Evolutionary conservation across 768 basidiomycete genomes (phyloP).

Genomic region (Hygrocybe punicea): DNA sequence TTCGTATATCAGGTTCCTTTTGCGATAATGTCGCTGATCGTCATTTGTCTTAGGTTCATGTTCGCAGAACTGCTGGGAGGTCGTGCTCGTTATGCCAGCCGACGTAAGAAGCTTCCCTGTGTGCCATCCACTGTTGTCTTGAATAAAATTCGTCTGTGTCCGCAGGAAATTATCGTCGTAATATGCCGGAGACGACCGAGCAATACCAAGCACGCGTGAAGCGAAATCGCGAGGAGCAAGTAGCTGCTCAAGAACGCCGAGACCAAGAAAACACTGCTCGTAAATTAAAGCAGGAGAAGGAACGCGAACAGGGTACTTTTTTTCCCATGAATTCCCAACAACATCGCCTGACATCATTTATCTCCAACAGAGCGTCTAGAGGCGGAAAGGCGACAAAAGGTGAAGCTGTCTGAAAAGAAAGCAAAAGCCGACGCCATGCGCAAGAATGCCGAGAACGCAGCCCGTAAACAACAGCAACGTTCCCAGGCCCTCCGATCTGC

Average conservation of each 20-base stretch:
- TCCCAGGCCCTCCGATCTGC: conserved; percentile 56
- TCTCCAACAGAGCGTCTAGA: conserved; percentile 46
- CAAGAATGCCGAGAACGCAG: conserved; percentile 49
- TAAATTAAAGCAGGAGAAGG: conserved; percentile 43
- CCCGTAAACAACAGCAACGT: conserved; percentile 44
- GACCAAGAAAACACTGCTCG: conserved; percentile 47
- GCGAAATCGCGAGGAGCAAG: conserved; percentile 50
- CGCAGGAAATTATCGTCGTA: conserved; percentile 3
- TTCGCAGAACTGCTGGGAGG: conserved; percentile 46
- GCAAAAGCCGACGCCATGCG: conserved; percentile 49
- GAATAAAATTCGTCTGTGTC: background rate
- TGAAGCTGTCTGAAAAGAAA: conserved; percentile 54
- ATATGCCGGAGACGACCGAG: conserved; percentile 45
- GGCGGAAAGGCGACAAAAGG: conserved; percentile 57
- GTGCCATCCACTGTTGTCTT: too few relatives aligned
- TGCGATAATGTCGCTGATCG: conserved; percentile 3
- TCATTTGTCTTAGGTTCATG: conserved; percentile 38
- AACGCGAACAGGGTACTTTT: conserved; percentile 47
- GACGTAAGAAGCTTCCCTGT: conserved; percentile 27
- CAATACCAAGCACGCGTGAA: conserved; percentile 53
- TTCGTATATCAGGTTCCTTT: conserved; percentile 22
- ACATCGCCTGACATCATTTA: conserved; percentile 1
- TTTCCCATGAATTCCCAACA: background rate
- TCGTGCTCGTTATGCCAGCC: conserved; percentile 26
- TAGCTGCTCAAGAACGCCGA: conserved; percentile 52